Conservation (phyloP, 2,329 filamentous ascomycete species). For the Calonectria pseudoreteaudii region DNA sequence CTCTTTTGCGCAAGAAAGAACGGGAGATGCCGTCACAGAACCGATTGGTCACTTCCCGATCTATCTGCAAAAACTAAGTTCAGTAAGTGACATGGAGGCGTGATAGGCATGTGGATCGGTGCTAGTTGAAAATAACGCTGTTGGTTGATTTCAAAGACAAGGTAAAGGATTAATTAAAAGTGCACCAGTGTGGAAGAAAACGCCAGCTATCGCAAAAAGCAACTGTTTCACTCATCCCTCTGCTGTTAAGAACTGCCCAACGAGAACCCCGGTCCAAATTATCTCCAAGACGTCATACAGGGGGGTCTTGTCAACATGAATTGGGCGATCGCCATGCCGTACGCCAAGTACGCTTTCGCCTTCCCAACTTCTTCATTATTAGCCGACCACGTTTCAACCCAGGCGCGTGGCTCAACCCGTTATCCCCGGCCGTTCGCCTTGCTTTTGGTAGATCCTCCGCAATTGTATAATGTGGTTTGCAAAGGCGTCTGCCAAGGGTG, state of each 20-base stretch:
- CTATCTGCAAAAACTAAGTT: slow-evolving; percentile 2
- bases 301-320: not conserved
- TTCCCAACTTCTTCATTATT: slow-evolving; percentile 26
- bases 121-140: slow-evolving; percentile 7
- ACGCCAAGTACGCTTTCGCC: slow-evolving; percentile 12
- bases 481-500: not conserved
- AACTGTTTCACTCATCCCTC: not conserved
- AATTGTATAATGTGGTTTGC: not conserved
- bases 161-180: slow-evolving; percentile 2
- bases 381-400: slow-evolving; percentile 19
- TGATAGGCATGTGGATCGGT: not conserved
- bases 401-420: not conserved
- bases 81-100: not conserved
- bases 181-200: slow-evolving; percentile 5
- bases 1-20: slow-evolving; percentile 7
- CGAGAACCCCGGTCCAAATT: not conserved
- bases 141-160: not conserved
- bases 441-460: slow-evolving; percentile 11
- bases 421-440: slow-evolving; percentile 29
- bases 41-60: not conserved
- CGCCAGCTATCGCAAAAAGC: not conserved
- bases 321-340: slow-evolving; percentile 17
- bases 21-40: not conserved
- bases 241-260: not conserved
- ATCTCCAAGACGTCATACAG: not conserved